These are phyloP conservation scores for Sedum album DNA, from an alignment of 164 flowering plant genomes.

Conservation along the genomic window DNA sequence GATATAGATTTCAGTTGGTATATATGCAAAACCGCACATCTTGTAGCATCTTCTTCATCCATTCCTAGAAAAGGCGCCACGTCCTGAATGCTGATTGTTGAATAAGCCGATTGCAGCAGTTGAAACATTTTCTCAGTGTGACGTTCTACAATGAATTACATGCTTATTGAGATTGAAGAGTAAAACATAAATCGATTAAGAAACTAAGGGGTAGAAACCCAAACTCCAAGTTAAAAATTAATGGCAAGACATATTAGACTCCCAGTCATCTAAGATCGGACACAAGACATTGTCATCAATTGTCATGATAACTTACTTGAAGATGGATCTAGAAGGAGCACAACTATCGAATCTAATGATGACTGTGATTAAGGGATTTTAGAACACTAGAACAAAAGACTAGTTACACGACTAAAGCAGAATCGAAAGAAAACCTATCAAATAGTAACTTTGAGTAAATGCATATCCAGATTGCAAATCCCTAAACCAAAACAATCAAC, in stretches of 20 bases:
- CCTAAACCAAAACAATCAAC: too few relatives aligned
- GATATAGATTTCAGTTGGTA: not conserved
- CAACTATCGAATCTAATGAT: not conserved
- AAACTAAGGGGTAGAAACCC: not conserved
- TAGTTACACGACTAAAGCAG: too few relatives aligned
- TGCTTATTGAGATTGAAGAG: not conserved
- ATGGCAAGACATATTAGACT: not conserved
- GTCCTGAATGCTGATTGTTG: slow-evolving; percentile 78
- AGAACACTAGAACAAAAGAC: too few relatives aligned
- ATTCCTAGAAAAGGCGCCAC: slow-evolving; percentile 77
- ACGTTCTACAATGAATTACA: slow-evolving; percentile 37
- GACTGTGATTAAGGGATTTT: too few relatives aligned
- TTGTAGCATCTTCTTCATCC: slow-evolving; percentile 68
- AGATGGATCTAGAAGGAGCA: too few relatives aligned
- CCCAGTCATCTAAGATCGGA: not conserved
- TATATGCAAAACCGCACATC: slow-evolving; percentile 41
- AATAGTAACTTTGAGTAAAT: too few relatives aligned
- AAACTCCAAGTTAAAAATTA: not conserved
- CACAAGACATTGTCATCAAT: not conserved
- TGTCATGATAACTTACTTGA: not conserved
- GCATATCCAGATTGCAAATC: too few relatives aligned
- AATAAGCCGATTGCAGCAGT: slow-evolving; percentile 70
- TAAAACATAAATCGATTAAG: too few relatives aligned
- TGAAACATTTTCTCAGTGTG: slow-evolving; percentile 77
- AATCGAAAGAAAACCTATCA: too few relatives aligned